A percentile compares a stretch with the other conserved stretches of the same genome.
These are phyloP conservation scores for Warburgia ugandensis DNA, from an alignment of 164 flowering plant genomes.

Conservation along the genomic window DNA sequence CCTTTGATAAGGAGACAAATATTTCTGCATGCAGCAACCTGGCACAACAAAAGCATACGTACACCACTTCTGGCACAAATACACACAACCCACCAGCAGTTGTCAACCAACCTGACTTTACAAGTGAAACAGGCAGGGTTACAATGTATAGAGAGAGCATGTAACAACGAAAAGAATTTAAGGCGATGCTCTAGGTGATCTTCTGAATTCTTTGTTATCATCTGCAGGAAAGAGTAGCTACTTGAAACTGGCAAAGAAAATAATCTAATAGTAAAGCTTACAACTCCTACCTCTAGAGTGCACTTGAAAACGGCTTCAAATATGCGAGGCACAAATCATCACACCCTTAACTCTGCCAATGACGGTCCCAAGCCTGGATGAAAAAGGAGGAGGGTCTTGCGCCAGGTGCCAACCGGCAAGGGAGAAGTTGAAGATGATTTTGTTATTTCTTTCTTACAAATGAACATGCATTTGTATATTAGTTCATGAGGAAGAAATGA, in stretches of 20 bases:
- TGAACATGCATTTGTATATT: too few species aligned
- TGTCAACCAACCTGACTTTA: constrained; percentile 65
- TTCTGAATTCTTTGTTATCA: constrained; percentile 97
- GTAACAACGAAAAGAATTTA: constrained; percentile 87
- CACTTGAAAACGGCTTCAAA: constrained; percentile 97
- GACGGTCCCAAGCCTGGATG: too few species aligned
- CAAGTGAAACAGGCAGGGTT: constrained; percentile 82
- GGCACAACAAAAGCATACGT: too few species aligned
- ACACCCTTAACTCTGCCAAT: too few species aligned
- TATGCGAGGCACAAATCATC: constrained; percentile 91
- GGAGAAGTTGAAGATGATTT: too few species aligned
- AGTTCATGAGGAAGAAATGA: too few species aligned
- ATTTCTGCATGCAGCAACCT: too few species aligned
- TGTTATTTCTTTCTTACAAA: too few species aligned
- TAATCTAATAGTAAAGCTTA: not conserved
- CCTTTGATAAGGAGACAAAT: too few species aligned
- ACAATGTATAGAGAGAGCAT: constrained; percentile 94
- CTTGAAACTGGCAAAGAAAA: not conserved
- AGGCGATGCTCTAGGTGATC: constrained; percentile 98
- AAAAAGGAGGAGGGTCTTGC: too few species aligned
- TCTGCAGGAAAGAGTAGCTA: constrained; percentile 38
- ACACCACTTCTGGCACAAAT: too few species aligned
- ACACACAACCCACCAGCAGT: not conserved
- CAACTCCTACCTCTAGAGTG: constrained; percentile 83
- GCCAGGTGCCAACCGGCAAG: too few species aligned